Evolutionary conservation across 805 yeast species (phyloP).

Genomic region (Kockiozyma suomiensis): DNA sequence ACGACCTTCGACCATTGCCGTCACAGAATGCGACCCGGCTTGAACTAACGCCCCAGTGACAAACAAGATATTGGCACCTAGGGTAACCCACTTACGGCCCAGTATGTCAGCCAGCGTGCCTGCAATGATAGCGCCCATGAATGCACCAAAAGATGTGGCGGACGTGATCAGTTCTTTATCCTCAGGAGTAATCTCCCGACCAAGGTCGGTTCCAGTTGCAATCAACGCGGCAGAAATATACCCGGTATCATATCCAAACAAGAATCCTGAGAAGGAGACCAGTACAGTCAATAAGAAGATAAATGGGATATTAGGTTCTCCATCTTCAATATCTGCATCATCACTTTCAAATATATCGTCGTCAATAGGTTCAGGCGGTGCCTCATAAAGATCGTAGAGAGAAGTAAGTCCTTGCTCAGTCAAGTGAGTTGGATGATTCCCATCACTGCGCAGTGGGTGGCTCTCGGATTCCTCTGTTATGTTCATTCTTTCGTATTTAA

Average conservation of each 20-base stretch:
- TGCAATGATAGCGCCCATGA: slow-evolving; percentile 74
- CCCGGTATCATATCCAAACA: slow-evolving; percentile 98
- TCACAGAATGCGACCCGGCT: slow-evolving; percentile 73
- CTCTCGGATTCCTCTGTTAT: too few relatives aligned
- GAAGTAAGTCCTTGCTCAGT: neutral
- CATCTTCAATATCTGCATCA: slow-evolving; percentile 23
- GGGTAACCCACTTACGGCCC: slow-evolving; percentile 83
- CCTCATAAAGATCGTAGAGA: slow-evolving; percentile 1
- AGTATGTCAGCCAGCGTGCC: slow-evolving; percentile 79
- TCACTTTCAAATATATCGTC: neutral
- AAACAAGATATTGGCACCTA: slow-evolving; percentile 80
- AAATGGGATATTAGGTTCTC: slow-evolving; percentile 32
- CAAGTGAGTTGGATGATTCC: neutral
- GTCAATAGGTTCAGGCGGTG: neutral
- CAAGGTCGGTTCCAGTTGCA: slow-evolving; percentile 75
- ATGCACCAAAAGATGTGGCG: slow-evolving; percentile 92
- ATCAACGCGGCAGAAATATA: slow-evolving; percentile 93
- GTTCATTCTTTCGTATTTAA: too few relatives aligned
- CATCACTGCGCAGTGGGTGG: neutral
- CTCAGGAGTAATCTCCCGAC: slow-evolving; percentile 63
- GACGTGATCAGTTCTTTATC: slow-evolving; percentile 89
- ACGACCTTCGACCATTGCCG: slow-evolving; percentile 92
- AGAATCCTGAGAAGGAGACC: slow-evolving; percentile 89
- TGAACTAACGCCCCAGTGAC: slow-evolving; percentile 84
- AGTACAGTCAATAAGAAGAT: slow-evolving; percentile 36